Evolutionary conservation across 2,329 filamentous ascomycete species (phyloP), one percentile per base, ranked within the genome.

Genomic region (Pyrenochaeta sp.): DNA sequence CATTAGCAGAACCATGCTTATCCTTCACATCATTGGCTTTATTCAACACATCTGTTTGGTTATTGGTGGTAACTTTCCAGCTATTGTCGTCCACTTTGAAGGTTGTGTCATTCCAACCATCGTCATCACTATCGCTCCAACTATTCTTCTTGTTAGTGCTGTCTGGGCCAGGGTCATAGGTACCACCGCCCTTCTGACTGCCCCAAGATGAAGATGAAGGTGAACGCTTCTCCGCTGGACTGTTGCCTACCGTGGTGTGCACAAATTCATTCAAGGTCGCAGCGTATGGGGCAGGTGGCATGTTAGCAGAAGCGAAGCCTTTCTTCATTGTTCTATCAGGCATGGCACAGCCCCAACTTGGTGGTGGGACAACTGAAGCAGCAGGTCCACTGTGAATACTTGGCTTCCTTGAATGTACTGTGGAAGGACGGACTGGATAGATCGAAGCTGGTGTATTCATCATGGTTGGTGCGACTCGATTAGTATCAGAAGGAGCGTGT

Each of bases 251-350:
- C 2, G 23, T 23, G 9, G 33, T 30, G 12, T 31, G n/a, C 1
- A 35, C 37, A 6, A 49, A 44, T 0, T 41, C 35, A 0, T 14
- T 36, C 18, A 49, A 18, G 1, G 47, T 31, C 1, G 33, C 7
- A 7, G 53, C 48, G 15, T 60, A 64, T 1, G 60, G 52, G 1
- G 56, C 50, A 3, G 56, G 58, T n/a, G 48, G 43, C 4, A 45
- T 11, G 20, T 42, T 48, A 2, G 47, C 31, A 1, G 43, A 21
- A 18, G 44, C 52, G 3, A 14, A 36, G 9, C 47, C 58, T 5
- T 45, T 12, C 29, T 54, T 57, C 2, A 43, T 32, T 9, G 30
- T 9, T 6, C 45, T 23, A 6, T 58, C 44, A 0, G 58, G 37
- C 0, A 49, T 36, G 6, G 35, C 49, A 14, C 53, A 45, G 2